Base-by-base conservation (phyloP, 108 stramenopile genomes). In the Schizochytrium sp. region DNA sequence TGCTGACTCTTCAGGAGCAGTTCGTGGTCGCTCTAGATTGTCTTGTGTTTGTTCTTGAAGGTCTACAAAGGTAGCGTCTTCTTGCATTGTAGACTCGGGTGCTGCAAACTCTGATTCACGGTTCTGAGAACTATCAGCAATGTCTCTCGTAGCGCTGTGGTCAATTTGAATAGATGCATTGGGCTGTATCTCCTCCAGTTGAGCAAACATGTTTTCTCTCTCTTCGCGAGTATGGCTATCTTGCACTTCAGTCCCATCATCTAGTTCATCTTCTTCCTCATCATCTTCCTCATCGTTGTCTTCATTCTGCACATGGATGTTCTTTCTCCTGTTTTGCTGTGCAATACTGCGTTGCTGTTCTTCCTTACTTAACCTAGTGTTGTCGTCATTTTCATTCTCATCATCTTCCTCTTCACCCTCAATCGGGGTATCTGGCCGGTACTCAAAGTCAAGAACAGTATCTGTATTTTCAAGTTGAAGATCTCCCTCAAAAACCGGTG, bases 381-480 rank as follows among this genome's bases (percentile, higher is more conserved):
- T 28, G 28, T 28, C 28, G 28, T 13, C 13, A 41, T 72, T 41
- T 41, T 15, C 72, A 41, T n/a, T 12, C 72, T 15, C n/a, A 50
- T 57, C 57, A 28, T 87, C 87, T 42, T 59, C 87, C 64, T 69
- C 64, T 38, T 69, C 64, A 44, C 64, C 64, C 64, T 69, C 64
- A 69, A 69, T 69, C 15, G 87, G 57, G 17, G 56, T 87, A 40
- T 87, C 87, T 3, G 56, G 56, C 57, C 57, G 57, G 8, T 87
- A 38, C 2, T 87, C 41, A 45, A 87, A 87, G 28, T 87, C 57
- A 40, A 87, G 7, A 5, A 59, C 87, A 3, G 57, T 58, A 41
- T 87, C 87, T 5, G 87, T 42, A 41, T 57, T 87, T 38, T 57
- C 57, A 10, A 87, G 57, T 58, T 44, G 15, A 0, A 87, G 57